A percentile compares a stretch with the other conserved stretches of the same genome.
Evolutionary conservation across 805 yeast species (phyloP).

Genomic region (Clavispora carvajalis): DNA sequence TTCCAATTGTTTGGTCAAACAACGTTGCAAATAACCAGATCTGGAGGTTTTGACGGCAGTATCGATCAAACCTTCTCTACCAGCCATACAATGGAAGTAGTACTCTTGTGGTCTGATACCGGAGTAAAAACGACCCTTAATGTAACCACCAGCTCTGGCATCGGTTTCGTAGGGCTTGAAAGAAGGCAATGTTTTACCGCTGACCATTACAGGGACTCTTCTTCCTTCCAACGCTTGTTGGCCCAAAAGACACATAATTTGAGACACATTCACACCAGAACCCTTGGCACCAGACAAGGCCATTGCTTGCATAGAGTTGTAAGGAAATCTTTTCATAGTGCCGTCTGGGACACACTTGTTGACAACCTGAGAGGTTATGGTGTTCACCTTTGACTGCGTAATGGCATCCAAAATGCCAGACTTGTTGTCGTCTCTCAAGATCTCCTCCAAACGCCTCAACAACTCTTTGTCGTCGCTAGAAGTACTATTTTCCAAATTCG

Average conservation of each 20-base stretch:
- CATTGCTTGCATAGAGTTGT: constrained; percentile 98
- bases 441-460: constrained; percentile 85
- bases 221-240: constrained; percentile 99
- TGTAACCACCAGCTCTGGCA: constrained; percentile 98
- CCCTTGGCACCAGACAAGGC: constrained; percentile 99
- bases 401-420: constrained; percentile 93
- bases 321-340: constrained; percentile 91
- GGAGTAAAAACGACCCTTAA: constrained; percentile 93
- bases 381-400: constrained; percentile 86
- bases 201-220: constrained; percentile 98
- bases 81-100: constrained; percentile 99
- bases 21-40: constrained; percentile 97
- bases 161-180: constrained; percentile 96
- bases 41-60: constrained; percentile 98
- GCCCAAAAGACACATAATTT: constrained; percentile 97
- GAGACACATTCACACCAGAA: constrained; percentile 96
- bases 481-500: constrained; percentile 60
- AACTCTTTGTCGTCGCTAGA: constrained; percentile 62
- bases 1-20: constrained; percentile 95
- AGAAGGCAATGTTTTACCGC: constrained; percentile 95
- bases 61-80: constrained; percentile 99
- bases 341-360: constrained; percentile 93
- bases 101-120: constrained; percentile 98
- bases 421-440: constrained; percentile 87
- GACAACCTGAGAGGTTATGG: constrained; percentile 92